Evolutionary conservation across 768 basidiomycete genomes (phyloP), one percentile per base, ranked within the genome.

Genomic region (Cystofilobasidium capitatum): DNA sequence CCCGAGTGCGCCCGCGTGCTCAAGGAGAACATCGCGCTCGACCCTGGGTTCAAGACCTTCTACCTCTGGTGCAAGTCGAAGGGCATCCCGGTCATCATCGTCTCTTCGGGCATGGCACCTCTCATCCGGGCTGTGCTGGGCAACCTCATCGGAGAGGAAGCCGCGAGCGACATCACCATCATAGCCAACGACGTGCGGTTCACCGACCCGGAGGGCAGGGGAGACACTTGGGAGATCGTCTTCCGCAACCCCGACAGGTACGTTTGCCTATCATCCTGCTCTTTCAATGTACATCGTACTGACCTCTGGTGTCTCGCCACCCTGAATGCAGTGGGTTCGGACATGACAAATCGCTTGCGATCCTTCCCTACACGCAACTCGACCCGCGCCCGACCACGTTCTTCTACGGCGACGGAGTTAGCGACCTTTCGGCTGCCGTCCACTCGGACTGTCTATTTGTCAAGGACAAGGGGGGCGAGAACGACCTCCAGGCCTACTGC

Each of bases 331-430:
- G 90, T 73, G 85, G 83, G 0, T 97, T 83, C 73, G 96, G 96
- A 0, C 96, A 99, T 75, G 96, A 99, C 78, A 99, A 99, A 79
- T 91, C 88, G 9, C 87, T 86, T 72, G 91, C 94, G 2, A 97
- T 98, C 72, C 79, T 93, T 39, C 93, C 90, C 0, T 99, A 97
- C 78, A 81, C 85, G n/a, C 78, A 81, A 47, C 81, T 93, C 49
- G 72, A 79, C 8, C 75, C 83, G 57, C 84, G 86, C 6, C 94
- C 96, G 2, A 85, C 83, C 1, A 80, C 94, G 13, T 94, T 99
- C 79, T 99, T 96, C 83, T 93, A 96, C 71, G 96, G 96, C 0
- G 96, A 99, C 75, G 96, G 96, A 39, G 96, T 96, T 59, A 92
- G 90, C 65, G 91, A 96, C 76, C 83, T 96, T 77, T 92, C 89